Conservation (phyloP, 2,329 filamentous ascomycete species). For the Diaporthe citriasiana region DNA sequence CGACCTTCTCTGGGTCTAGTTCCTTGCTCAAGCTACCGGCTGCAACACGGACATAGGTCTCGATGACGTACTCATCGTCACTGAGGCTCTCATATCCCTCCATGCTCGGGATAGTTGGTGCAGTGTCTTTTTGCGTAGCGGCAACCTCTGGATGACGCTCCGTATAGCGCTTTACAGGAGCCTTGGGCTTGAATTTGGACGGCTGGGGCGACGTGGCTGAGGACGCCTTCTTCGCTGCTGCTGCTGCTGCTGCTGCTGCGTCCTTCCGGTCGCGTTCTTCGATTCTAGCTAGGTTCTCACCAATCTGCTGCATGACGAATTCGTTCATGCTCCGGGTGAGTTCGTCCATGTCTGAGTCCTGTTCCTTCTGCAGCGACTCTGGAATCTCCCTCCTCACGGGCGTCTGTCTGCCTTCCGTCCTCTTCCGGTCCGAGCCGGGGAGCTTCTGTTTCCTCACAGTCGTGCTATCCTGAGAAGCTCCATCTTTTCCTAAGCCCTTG, state of each 20-base stretch:
- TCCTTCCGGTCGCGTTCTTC: constrained; percentile 52
- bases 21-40: constrained; percentile 63
- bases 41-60: constrained; percentile 75
- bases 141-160: constrained; percentile 66
- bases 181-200: constrained; percentile 69
- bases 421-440: constrained; percentile 50
- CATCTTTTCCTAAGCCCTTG: constrained; percentile 32
- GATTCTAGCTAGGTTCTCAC: constrained; percentile 63
- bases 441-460: constrained; percentile 51
- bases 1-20: constrained; percentile 65
- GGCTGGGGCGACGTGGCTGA: constrained; percentile 44
- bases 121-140: constrained; percentile 41
- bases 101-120: constrained; percentile 37
- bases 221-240: constrained; percentile 42
- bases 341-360: constrained; percentile 62
- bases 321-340: constrained; percentile 69
- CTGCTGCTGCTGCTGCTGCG: constrained; percentile 33
- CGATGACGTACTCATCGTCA: constrained; percentile 73
- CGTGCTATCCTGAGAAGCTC: constrained; percentile 46
- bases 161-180: constrained; percentile 66
- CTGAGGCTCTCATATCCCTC: constrained; percentile 51
- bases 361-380: constrained; percentile 51
- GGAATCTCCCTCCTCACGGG: constrained; percentile 48
- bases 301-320: constrained; percentile 72
- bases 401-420: constrained; percentile 42